Evolutionary conservation across 805 yeast genomes (phyloP).

Genomic region (Yarrowia hollandica): DNA sequence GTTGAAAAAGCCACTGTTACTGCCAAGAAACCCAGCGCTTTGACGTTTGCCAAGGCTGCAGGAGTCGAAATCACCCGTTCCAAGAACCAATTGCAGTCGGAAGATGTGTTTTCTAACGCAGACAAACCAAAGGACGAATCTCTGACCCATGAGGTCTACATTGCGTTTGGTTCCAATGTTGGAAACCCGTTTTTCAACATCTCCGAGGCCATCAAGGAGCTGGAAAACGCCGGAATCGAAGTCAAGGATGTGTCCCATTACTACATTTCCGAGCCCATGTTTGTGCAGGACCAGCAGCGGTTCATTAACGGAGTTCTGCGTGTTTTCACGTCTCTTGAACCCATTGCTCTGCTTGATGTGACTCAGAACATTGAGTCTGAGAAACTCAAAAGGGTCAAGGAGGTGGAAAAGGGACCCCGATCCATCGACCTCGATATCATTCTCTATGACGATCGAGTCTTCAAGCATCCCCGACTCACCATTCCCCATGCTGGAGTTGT

Average conservation of each 20-base stretch:
- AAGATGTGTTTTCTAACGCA: slow-evolving; percentile 32
- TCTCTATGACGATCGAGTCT: slow-evolving; percentile 58
- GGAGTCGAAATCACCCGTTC: slow-evolving; percentile 73
- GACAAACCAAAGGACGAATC: slow-evolving; percentile 44
- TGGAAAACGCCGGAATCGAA: slow-evolving; percentile 47
- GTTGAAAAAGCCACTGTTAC: slow-evolving; percentile 52
- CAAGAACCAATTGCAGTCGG: background rate
- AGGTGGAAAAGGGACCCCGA: slow-evolving; percentile 89
- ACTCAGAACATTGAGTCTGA: slow-evolving; percentile 79
- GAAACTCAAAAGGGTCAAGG: slow-evolving; percentile 66
- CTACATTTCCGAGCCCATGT: slow-evolving; percentile 93
- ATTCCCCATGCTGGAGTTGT: slow-evolving; percentile 88
- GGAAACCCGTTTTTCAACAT: slow-evolving; percentile 74
- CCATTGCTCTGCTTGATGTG: slow-evolving; percentile 59
- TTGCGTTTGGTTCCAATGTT: slow-evolving; percentile 88
- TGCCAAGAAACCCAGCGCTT: slow-evolving; percentile 86
- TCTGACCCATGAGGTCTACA: slow-evolving; percentile 48
- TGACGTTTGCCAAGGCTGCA: slow-evolving; percentile 82
- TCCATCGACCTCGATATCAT: slow-evolving; percentile 86
- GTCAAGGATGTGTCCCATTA: slow-evolving; percentile 70
- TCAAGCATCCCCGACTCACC: slow-evolving; percentile 59
- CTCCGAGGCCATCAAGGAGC: slow-evolving; percentile 50
- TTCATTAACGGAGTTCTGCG: slow-evolving; percentile 83
- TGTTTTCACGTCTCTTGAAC: slow-evolving; percentile 59
- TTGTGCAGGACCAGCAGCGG: slow-evolving; percentile 71